phyloP scores from a whole-genome alignment of 2,329 filamentous ascomycete species.

The Aspergillus eucalypticola region DNA sequence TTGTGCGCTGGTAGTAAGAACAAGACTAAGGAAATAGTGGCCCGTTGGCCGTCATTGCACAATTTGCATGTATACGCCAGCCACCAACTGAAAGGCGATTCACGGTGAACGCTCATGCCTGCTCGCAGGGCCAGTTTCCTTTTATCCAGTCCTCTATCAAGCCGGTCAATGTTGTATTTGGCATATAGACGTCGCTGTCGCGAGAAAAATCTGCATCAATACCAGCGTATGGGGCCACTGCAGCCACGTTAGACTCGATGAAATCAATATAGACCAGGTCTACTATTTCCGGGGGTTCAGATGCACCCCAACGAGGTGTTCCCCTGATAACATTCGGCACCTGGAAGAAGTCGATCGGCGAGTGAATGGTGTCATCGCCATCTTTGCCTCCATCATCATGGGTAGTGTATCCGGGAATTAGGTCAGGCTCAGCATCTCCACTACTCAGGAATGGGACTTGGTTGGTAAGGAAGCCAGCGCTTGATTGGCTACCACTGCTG shows the following conservation, averaged over 20 bases:
- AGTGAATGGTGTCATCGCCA: conserved; percentile 88
- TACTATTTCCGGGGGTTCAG: conserved; percentile 65
- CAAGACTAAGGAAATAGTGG: background rate
- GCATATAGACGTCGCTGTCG: conserved; percentile 56
- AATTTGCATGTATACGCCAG: background rate
- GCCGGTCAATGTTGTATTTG: conserved; percentile 56
- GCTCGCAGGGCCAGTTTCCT: conserved; percentile 53
- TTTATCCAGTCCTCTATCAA: conserved; percentile 62
- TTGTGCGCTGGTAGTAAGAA: background rate
- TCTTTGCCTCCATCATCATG: conserved; percentile 77
- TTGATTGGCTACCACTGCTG: background rate
- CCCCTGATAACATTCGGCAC: conserved; percentile 84
- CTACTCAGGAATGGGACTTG: conserved; percentile 32
- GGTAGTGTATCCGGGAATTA: conserved; percentile 81
- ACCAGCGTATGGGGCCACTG: conserved; percentile 67
- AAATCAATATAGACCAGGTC: conserved; percentile 93
- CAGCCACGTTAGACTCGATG: conserved; percentile 76
- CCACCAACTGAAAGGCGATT: background rate
- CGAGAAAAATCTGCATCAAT: conserved; percentile 48
- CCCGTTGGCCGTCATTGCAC: background rate
- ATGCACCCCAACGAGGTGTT: conserved; percentile 50
- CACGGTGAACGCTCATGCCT: conserved; percentile 1
- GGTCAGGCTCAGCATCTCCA: conserved; percentile 33
- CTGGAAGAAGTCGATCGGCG: conserved; percentile 69
- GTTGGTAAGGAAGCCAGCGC: conserved; percentile 9